Evolutionary conservation across 257 asterid species (phyloP).

Genomic region (Cruciata laevipes): DNA sequence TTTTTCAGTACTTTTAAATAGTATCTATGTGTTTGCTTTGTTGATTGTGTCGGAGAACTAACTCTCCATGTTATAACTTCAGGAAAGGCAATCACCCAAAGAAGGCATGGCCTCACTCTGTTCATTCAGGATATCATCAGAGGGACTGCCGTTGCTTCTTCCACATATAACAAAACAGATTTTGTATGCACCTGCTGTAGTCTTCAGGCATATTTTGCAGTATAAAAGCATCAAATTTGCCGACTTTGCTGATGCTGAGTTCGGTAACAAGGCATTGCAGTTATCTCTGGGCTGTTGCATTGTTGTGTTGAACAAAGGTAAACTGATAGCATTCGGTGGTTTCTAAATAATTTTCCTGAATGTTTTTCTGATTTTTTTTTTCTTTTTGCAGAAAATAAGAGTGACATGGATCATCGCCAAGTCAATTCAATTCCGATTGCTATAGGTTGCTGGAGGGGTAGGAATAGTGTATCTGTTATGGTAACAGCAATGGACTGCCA

Average conservation of each 20-base stretch:
- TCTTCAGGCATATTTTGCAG: slow-evolving; percentile 75
- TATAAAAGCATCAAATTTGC: slow-evolving; percentile 66
- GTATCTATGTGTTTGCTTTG: background rate
- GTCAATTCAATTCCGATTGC: slow-evolving; percentile 53
- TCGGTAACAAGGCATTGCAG: slow-evolving; percentile 57
- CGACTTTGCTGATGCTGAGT: slow-evolving; percentile 58
- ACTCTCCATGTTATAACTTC: slow-evolving; percentile 14
- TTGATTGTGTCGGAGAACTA: background rate
- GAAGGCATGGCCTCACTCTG: slow-evolving; percentile 73
- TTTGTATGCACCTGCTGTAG: slow-evolving; percentile 56
- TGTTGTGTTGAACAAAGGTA: slow-evolving; percentile 67
- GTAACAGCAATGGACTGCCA: slow-evolving; percentile 70
- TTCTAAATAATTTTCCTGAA: background rate
- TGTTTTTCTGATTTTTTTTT: background rate
- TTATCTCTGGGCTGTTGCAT: slow-evolving; percentile 79
- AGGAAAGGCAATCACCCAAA: slow-evolving; percentile 91
- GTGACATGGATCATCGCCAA: slow-evolving; percentile 29
- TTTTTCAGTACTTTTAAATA: background rate
- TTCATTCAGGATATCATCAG: slow-evolving; percentile 87
- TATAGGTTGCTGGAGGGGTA: slow-evolving; percentile 92
- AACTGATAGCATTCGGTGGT: slow-evolving; percentile 7
- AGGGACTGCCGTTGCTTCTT: slow-evolving; percentile 88
- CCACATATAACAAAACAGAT: slow-evolving; percentile 83
- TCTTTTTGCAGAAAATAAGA: slow-evolving; percentile 37
- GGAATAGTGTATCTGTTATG: slow-evolving; percentile 69